Evolutionary conservation across 2,329 filamentous ascomycete genomes (phyloP).

Genomic region (Xylariaceae sp.): DNA sequence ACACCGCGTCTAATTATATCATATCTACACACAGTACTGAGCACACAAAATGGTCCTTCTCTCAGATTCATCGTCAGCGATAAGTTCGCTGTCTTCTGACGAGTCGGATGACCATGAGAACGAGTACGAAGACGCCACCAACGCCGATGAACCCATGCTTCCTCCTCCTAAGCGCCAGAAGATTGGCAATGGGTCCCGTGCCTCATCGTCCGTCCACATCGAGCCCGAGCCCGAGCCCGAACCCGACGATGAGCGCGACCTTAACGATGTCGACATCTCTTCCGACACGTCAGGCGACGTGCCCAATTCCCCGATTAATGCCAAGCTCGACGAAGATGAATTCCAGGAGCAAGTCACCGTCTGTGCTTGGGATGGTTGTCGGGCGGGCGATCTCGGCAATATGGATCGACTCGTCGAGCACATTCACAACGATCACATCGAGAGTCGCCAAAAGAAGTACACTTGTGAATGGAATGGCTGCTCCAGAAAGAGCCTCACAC

Average conservation of each 20-base stretch:
- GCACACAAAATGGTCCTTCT: conserved; percentile 27
- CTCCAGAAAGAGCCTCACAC: conserved; percentile 77
- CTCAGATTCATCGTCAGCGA: conserved; percentile 32
- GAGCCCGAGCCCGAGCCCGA: conserved; percentile 46
- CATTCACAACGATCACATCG: conserved; percentile 90
- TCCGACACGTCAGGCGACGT: conserved; percentile 86
- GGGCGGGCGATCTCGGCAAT: conserved; percentile 64
- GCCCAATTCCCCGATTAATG: conserved; percentile 62
- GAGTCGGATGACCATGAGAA: conserved; percentile 32
- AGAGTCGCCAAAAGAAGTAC: conserved; percentile 89
- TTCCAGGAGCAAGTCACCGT: conserved; percentile 71
- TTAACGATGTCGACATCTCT: conserved; percentile 67
- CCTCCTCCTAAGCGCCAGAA: conserved; percentile 36
- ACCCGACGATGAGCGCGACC: conserved; percentile 33
- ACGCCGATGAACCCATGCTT: conserved; percentile 27
- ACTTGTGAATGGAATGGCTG: conserved; percentile 98
- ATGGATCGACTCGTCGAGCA: conserved; percentile 80
- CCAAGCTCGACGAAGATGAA: conserved; percentile 68
- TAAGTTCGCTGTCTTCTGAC: conserved; percentile 32
- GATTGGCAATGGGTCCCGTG: conserved; percentile 32
- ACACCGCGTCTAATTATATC: neutral
- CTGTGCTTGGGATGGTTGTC: conserved; percentile 74
- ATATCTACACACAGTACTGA: neutral
- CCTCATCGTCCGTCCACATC: conserved; percentile 46
- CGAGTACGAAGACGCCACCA: conserved; percentile 28